Percentiles rank a stretch among this genome's conserved stretches.
Conservation (phyloP, 306 rosid genomes). For the Malus sylvestris region DNA sequence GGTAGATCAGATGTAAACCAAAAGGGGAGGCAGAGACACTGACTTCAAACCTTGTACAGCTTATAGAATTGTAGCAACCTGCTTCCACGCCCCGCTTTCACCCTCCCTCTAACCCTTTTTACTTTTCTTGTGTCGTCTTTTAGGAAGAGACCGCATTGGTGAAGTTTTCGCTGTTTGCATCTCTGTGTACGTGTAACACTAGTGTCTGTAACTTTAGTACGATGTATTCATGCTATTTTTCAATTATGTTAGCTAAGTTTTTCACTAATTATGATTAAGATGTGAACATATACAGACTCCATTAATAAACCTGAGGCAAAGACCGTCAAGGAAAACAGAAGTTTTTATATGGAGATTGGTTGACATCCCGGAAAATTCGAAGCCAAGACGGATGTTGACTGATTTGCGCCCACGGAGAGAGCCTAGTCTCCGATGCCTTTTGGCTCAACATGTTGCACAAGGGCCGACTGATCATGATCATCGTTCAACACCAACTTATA, state of each 20-base stretch:
- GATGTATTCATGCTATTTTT: neutral
- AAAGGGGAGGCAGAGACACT: constrained; percentile 29
- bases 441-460: neutral
- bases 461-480: no score
- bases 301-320: neutral
- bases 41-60: constrained; percentile 25
- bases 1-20: constrained; percentile 25
- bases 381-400: neutral
- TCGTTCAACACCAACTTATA: neutral
- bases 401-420: neutral
- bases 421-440: neutral
- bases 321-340: neutral
- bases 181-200: neutral
- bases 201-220: neutral
- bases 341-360: neutral
- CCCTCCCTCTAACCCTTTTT: constrained; percentile 1
- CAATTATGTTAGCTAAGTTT: no score
- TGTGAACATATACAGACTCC: neutral
- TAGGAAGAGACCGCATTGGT: neutral
- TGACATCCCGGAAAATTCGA: neutral
- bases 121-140: neutral
- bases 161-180: neutral
- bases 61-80: constrained; percentile 15
- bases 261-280: no score
- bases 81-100: constrained; percentile 3